Evolutionary conservation across 495 filamentous ascomycete genomes (phyloP), one percentile per base, ranked within the genome.

Genomic region (Talaromyces proteolyticus): DNA sequence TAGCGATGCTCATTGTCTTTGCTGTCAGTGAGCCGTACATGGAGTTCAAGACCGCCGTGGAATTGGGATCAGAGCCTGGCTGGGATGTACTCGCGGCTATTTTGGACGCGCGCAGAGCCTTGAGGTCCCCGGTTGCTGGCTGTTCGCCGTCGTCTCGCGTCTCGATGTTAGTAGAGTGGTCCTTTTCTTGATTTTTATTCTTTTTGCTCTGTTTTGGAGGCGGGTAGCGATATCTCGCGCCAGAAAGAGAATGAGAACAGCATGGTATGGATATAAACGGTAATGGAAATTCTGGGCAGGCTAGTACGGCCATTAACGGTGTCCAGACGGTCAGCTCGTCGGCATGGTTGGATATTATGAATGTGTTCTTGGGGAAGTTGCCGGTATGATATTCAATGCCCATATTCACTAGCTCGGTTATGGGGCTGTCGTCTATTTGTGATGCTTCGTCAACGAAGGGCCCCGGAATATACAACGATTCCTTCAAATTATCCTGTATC

Each of bases 311-410:
- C 40, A 98, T 77, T 25, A 96, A 77, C 1, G 93, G 94, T 1
- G 94, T 96, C 93, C 93, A 98, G 4, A 88, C 78, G 1, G 94
- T 97, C 10, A 98, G 74, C 66, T 98, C 90, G 62, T 98, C 93
- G 18, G 93, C 89, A 60, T 97, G 93, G 59, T 97, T 97, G 39
- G 89, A 92, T 52, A 98, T 90, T 47, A 98, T 87, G 58, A 98
- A 98, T 0, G 89, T 95, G 23, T 82, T 81, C 23, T 66, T 59
- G 0, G 79, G 78, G 60, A 96, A 95, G 34, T 73, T 58, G 40
- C 91, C 93, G 25, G 86, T 72, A 54, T 92, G 86, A 34, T 79
- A 74, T 14, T 59, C 55, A 19, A 61, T 39, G 3, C 57, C 62
- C 5, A 69, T 36, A 26, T 60, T 49, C 12, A 39, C 16, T 6